Conservation (phyloP, 1,139 yeast genomes). For the Candida tetrigidarum region DNA sequence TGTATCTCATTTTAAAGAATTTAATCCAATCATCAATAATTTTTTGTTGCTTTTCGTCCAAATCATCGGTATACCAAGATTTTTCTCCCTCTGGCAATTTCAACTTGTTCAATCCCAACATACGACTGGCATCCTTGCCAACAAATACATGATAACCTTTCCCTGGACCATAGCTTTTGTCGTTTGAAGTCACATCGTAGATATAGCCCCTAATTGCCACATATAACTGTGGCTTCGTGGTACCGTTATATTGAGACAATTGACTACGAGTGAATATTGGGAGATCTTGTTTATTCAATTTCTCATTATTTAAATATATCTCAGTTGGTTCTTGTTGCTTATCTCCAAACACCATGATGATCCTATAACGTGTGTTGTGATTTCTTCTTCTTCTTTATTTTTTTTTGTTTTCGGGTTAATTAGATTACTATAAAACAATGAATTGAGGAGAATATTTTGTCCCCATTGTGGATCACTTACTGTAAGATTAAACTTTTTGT, state of each 20-base stretch:
- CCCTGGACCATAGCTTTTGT: slow-evolving; percentile 74
- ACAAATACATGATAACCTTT: slow-evolving; percentile 72
- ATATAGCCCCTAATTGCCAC: slow-evolving; percentile 77
- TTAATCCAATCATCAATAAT: slow-evolving; percentile 61
- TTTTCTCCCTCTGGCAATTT: slow-evolving; percentile 16
- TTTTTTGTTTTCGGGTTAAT: too few relatives aligned
- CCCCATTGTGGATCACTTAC: too few relatives aligned
- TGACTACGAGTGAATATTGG: slow-evolving; percentile 41
- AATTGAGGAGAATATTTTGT: background rate
- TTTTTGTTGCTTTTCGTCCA: slow-evolving; percentile 52
- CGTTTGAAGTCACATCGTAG: slow-evolving; percentile 74
- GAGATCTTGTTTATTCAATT: slow-evolving; percentile 27
- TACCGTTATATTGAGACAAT: slow-evolving; percentile 39
- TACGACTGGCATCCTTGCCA: slow-evolving; percentile 78
- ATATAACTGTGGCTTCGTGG: slow-evolving; percentile 46
- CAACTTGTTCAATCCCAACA: slow-evolving; percentile 55
- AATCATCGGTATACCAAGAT: slow-evolving; percentile 53
- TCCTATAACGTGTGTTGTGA: background rate
- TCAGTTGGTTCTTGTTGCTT: slow-evolving; percentile 22
- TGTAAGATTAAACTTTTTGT: background rate
- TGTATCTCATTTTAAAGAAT: slow-evolving; percentile 56
- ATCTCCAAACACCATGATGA: slow-evolving; percentile 12
- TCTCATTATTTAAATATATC: slow-evolving; percentile 25
- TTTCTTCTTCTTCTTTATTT: too few relatives aligned
- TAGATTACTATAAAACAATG: background rate